A percentile compares a stretch with the other conserved stretches of the same genome.
phyloP scores from a whole-genome alignment of 345 rosid species.

The Arabis alpina region DNA sequence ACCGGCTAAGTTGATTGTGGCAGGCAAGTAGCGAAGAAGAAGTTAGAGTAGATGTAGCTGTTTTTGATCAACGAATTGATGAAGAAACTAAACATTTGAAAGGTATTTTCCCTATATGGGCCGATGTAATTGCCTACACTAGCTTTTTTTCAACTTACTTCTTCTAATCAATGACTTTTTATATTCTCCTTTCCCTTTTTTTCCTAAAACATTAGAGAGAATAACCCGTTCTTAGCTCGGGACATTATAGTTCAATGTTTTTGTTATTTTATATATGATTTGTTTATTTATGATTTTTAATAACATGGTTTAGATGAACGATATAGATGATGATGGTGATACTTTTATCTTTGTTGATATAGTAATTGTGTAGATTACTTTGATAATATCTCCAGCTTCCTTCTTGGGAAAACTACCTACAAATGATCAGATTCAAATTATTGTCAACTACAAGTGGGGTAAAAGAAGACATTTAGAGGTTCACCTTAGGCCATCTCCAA shows the following conservation, averaged over 20 bases:
- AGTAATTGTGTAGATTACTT: not conserved
- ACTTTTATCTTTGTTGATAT: not conserved
- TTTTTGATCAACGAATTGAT: slow-evolving; percentile 76
- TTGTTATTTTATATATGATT: not conserved
- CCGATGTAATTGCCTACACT: slow-evolving; percentile 71
- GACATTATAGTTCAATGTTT: not conserved
- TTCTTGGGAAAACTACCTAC: too few relatives aligned
- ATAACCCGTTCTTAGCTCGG: slow-evolving; percentile 24
- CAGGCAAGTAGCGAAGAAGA: slow-evolving; percentile 64
- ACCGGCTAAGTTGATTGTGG: not conserved
- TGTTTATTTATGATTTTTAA: not conserved
- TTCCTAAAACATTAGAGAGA: slow-evolving; percentile 2
- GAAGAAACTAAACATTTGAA: slow-evolving; percentile 66
- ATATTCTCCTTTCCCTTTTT: not conserved
- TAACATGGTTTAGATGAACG: not conserved
- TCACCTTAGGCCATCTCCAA: too few relatives aligned
- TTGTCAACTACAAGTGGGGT: too few relatives aligned
- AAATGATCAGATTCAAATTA: too few relatives aligned
- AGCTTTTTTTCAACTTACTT: slow-evolving; percentile 73
- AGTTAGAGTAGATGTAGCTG: slow-evolving; percentile 74
- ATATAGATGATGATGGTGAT: not conserved
- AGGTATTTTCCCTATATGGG: slow-evolving; percentile 81
- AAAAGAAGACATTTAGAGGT: too few relatives aligned
- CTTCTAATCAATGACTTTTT: slow-evolving; percentile 47
- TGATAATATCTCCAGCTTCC: not conserved